Evolutionary conservation across 768 basidiomycete genomes (phyloP).

Genomic region (Daedaleopsis sinensis): DNA sequence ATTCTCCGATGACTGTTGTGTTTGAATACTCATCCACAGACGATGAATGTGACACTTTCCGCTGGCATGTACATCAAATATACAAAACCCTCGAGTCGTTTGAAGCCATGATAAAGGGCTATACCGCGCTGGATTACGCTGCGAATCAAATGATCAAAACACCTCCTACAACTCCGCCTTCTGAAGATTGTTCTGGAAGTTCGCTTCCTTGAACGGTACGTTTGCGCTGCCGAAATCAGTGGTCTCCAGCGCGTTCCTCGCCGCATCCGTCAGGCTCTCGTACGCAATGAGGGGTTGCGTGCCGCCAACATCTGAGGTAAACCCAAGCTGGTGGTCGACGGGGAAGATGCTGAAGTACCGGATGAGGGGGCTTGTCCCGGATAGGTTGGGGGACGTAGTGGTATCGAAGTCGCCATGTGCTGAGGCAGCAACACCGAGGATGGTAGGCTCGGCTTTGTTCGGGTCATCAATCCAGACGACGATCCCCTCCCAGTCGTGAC

Average conservation of each 20-base stretch:
- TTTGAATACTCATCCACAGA: too few relatives aligned
- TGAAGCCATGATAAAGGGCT: not conserved
- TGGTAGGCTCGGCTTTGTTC: not conserved
- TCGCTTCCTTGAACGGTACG: constrained; percentile 5
- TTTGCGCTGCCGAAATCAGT: constrained; percentile 6
- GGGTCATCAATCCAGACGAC: constrained; percentile 7
- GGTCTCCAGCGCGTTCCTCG: constrained; percentile 2
- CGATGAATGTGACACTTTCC: not conserved
- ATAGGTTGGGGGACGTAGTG: not conserved
- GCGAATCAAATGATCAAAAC: not conserved
- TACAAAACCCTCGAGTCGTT: not conserved
- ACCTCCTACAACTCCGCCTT: not conserved
- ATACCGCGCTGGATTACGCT: not conserved
- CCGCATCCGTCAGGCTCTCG: constrained; percentile 6
- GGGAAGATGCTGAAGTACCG: constrained; percentile 1
- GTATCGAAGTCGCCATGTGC: constrained; percentile 3
- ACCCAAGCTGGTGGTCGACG: constrained; percentile 6
- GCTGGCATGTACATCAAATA: not conserved
- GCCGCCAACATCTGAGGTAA: not conserved
- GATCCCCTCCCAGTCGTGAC: constrained; percentile 10
- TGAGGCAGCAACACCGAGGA: constrained; percentile 4
- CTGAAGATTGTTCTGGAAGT: constrained; percentile 5
- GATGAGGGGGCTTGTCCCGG: constrained; percentile 6
- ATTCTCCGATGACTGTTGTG: not conserved
- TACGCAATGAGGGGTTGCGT: constrained; percentile 4